Evolutionary conservation across 139 green algal species (phyloP), one percentile per base, ranked within the genome.

Genomic region (Dunaliella sp.): DNA sequence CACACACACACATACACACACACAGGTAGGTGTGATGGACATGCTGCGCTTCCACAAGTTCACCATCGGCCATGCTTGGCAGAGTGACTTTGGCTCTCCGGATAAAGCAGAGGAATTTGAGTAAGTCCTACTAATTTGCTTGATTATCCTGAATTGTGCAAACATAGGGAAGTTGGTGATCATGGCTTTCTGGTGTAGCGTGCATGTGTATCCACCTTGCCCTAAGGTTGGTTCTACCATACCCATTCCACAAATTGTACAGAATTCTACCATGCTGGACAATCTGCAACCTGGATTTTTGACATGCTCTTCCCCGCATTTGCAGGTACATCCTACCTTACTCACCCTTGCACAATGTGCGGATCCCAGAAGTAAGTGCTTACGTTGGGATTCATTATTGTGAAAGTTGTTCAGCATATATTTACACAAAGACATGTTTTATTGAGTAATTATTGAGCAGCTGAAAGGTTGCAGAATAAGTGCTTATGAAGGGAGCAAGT

Each of bases 1-100:
- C n/a, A n/a, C n/a, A n/a, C n/a, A n/a, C n/a, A n/a, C n/a, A n/a
- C n/a, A n/a, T n/a, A n/a, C n/a, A n/a, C n/a, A n/a, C n/a, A n/a
- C 26, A 24, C 89, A 97, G 90, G 96, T 98, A 3, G 95, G 95
- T 1, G 95, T 98, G 28, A 93, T 96, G 91, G 96, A 99, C 94
- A 98, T 98, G 95, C 92, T 98, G 37, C 91, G 96, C n/a, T 99
- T 98, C 91, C 94, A 98, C 90, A 94, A 94, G 86, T 98, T 99
- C 93, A 99, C 96, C 0, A 97, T 98, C 28, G 96, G 95, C 2
- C 93, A 97, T 84, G 95, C 94, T 1, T 98, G 95, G 95, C 82
- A 76, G 0, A 93, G 87, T 1, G 96, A 98, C 89, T 99, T 95
- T 88, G 96, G 96, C 30, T 79, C 28, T 35, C 32, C 84, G 75